Base-by-base conservation (phyloP, 2,329 filamentous ascomycete genomes). In the Coniochaeta sp. region DNA sequence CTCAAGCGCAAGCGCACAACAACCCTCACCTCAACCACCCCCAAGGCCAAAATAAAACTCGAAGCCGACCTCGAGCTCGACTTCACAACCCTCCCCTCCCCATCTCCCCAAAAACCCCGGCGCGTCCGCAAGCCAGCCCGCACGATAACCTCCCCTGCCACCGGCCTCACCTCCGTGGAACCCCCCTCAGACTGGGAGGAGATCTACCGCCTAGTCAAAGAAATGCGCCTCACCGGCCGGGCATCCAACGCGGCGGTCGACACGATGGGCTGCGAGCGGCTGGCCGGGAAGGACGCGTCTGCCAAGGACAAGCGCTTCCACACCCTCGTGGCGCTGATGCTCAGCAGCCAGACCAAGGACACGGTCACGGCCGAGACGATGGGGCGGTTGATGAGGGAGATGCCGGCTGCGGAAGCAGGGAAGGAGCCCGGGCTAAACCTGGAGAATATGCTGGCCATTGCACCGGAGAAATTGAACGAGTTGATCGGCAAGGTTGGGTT, bases 321-420 rank as follows among this genome's bases (percentile, higher is more conserved):
- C 69, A 96, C 91, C 3, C 83, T 97, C 33, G 81, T 96, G 43
- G 85, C 92, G 16, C 79, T 97, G 63, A 96, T 97, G 93, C 82
- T 97, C 36, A 93, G 89, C 38, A 91, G 88, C 57, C 93, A 97
- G 77, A 97, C 93, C 11, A 96, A 96, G 72, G 93, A 97, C 73
- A 95, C 91, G 1, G 90, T 93, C 60, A 96, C 90, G 26, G 89
- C 91, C 0, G 89, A 86, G 16, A 91, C 89, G 7, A 96, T 97
- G 87, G 81, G 81, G 68, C 83, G 86, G 24, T 79, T 97, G 62
- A 89, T 96, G 74, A 86, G 85, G 5, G 86, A 91, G 67, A 84
- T 96, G 65, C 82, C 80, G 73, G 79, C 81, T 1, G 68, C 76
- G 66, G 62, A 67, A 55, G 70, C 75, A 0, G 80, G 77, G 0